These are phyloP conservation scores for Helianthus tuberosus DNA, from an alignment of 129 eudicot genomes.

Conservation along the genomic window DNA sequence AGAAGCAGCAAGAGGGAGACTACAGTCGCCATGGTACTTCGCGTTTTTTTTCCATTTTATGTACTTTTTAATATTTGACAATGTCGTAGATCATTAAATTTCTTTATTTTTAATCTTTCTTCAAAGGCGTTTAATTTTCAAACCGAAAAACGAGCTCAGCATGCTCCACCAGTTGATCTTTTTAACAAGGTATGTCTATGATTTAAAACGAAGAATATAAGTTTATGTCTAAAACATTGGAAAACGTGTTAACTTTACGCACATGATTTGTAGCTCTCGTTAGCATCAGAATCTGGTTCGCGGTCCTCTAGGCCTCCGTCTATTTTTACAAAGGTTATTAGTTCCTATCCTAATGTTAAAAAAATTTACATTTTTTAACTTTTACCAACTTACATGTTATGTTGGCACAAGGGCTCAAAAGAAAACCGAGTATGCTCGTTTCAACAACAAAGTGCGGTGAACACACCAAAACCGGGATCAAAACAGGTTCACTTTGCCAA, in stretches of 20 bases:
- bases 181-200: conserved; percentile 74
- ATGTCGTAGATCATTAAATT: not conserved
- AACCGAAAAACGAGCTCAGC: conserved; percentile 62
- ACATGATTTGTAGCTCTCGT: conserved; percentile 57
- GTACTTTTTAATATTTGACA: not conserved
- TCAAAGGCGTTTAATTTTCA: conserved; percentile 79
- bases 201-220: too few species aligned
- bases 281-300: conserved; percentile 57
- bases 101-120: not conserved
- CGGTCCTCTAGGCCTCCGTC: conserved; percentile 39
- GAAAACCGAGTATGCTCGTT: conserved; percentile 60
- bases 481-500: conserved; percentile 29
- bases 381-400: conserved; percentile 40
- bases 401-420: conserved; percentile 75
- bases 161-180: conserved; percentile 75
- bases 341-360: not conserved
- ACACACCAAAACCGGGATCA: conserved; percentile 11
- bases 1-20: conserved; percentile 73
- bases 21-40: conserved; percentile 67
- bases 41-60: not conserved
- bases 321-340: conserved; percentile 53
- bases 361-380: not conserved
- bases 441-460: conserved; percentile 10
- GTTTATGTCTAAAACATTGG: not conserved
- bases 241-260: not conserved